phyloP scores from a whole-genome alignment of 176 grass and related monocot genomes.

The Cocos nucifera region DNA sequence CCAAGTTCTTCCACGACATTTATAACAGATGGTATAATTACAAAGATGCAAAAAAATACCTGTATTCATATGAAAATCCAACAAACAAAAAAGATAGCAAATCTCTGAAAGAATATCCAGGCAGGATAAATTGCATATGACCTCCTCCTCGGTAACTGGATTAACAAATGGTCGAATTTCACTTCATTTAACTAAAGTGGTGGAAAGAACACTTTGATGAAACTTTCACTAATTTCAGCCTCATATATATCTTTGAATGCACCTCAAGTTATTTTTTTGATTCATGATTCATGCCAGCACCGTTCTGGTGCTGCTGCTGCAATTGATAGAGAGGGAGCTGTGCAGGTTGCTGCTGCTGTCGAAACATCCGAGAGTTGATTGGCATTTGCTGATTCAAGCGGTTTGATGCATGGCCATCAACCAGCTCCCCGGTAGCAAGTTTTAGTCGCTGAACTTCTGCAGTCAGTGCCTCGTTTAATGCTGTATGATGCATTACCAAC shows the following conservation, averaged over 20 bases:
- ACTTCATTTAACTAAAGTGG: too few species aligned
- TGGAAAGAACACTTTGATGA: too few species aligned
- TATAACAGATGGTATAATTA: too few species aligned
- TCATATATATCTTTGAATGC: too few species aligned
- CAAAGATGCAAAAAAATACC: too few species aligned
- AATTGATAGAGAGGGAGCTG: conserved; percentile 60
- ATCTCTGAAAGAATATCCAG: background rate
- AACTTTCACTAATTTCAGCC: too few species aligned
- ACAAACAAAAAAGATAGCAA: too few species aligned
- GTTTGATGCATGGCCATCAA: conserved; percentile 39
- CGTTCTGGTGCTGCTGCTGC: conserved; percentile 44
- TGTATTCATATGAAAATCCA: too few species aligned
- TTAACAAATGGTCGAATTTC: too few species aligned
- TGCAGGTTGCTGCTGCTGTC: conserved; percentile 44
- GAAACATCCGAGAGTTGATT: conserved; percentile 42
- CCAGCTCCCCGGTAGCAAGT: conserved; percentile 34
- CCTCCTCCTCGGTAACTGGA: too few species aligned
- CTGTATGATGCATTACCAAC: conserved; percentile 23
- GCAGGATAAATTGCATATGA: too few species aligned
- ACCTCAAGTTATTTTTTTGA: conserved; percentile 21
- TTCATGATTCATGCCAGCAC: conserved; percentile 24
- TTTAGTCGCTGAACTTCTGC: conserved; percentile 88
- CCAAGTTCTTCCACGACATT: too few species aligned
- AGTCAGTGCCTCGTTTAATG: conserved; percentile 74
- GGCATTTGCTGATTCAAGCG: conserved; percentile 43